A percentile compares a stretch with the other conserved stretches of the same genome.
Conservation (phyloP, 495 filamentous ascomycete species). For the Penicillium bialowiezense region DNA sequence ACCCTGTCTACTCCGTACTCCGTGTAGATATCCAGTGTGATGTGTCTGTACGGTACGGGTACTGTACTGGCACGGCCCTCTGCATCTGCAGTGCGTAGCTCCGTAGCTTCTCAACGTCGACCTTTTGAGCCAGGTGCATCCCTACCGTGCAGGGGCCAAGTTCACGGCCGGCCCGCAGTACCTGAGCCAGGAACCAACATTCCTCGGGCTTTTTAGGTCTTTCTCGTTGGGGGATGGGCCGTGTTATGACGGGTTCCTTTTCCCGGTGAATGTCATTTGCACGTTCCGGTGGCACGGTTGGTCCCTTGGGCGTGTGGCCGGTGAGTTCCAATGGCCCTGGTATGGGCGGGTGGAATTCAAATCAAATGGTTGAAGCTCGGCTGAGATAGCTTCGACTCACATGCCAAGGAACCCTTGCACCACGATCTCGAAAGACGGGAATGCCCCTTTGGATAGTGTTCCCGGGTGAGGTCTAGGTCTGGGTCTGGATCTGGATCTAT, state of each 20-base stretch:
- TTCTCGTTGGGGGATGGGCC: not conserved
- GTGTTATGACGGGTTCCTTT: slow-evolving; percentile 5
- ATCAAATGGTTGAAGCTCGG: slow-evolving; percentile 23
- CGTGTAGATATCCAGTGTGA: too few species aligned
- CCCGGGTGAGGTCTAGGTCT: too few species aligned
- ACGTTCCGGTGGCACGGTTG: too few species aligned
- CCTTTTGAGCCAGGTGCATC: slow-evolving; percentile 14
- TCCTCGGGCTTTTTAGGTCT: not conserved
- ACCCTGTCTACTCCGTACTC: too few species aligned
- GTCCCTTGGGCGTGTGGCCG: too few species aligned
- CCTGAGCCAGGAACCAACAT: slow-evolving; percentile 8
- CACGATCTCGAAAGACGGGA: slow-evolving; percentile 4
- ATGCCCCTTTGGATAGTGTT: slow-evolving; percentile 7
- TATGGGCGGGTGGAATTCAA: slow-evolving; percentile 17
- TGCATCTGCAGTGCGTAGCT: not conserved
- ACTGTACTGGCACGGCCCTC: not conserved
- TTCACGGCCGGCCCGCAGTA: slow-evolving; percentile 3
- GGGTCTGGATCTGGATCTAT: too few species aligned
- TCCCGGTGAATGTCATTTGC: not conserved
- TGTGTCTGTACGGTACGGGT: not conserved
- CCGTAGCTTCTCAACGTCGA: slow-evolving; percentile 6
- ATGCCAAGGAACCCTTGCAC: slow-evolving; percentile 26
- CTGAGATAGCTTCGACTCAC: slow-evolving; percentile 20
- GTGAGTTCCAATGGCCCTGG: too few species aligned
- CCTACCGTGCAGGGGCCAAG: slow-evolving; percentile 9